Evolutionary conservation across 2,329 filamentous ascomycete species (phyloP), one percentile per base, ranked within the genome.

Genomic region (Trichophyton verrucosum): DNA sequence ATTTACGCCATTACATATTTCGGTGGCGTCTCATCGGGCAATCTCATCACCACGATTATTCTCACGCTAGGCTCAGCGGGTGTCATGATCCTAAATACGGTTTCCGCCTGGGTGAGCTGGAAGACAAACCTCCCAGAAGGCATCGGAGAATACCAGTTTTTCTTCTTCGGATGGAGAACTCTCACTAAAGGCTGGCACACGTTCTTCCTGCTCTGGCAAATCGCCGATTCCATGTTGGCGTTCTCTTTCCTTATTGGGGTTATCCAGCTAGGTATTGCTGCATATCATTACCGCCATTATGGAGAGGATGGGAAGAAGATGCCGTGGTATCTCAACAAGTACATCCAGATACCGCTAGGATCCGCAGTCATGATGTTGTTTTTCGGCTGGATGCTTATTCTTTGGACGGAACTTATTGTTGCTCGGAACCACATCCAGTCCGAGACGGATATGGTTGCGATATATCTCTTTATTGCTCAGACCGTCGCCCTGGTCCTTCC

Each of bases 101-200:
- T 60, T 1, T n/a, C 27, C 20, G 49, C 47, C 5, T 60, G 59
- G 59, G 44, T 60, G n/a, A 56, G 47, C 59, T 60, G 59, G 59
- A 44, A 30, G 6, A 60, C 59, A 44, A 56, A 56, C 30, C 51
- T 36, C 44, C 47, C 36, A 27, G 59, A 60, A 27, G 59, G 59
- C 47, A 57, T 60, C 30, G 59, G 59, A 24, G 46, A 38, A 46
- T 60, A 60, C 36, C 59, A 51, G 36, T 60, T 60, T 30, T 60
- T 60, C 59, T 60, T 60, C 49, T 60, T 60, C 33, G 59, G 59
- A 36, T 60, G 59, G 59, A 33, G 59, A 44, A 60, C 59, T 24
- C 49, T 60, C 15, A 57, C 15, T 15, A 22, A 22, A 44, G 59
- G 59, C 20, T 60, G 59, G 59, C 51, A 60, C 27, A 60, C 36